Evolutionary conservation across 108 stramenopile species (phyloP).

Genomic region (Pseudonitzschia multistriata): DNA sequence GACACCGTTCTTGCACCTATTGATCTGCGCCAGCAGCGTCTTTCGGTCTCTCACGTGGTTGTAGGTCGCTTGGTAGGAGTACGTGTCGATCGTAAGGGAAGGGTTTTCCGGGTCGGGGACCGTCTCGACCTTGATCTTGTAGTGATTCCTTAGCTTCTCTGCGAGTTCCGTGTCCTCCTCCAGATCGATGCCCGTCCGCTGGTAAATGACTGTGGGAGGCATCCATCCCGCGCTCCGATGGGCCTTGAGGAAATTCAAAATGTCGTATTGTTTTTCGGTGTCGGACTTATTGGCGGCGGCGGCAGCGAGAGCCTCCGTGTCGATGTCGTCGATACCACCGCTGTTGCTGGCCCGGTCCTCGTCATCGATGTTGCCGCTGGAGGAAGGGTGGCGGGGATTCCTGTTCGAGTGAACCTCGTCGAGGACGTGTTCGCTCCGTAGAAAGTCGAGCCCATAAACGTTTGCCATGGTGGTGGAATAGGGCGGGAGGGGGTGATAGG

Average conservation of each 20-base stretch:
- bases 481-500: neutral
- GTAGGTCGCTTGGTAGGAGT: constrained; percentile 81
- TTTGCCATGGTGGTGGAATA: neutral
- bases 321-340: constrained; percentile 1
- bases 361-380: neutral
- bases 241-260: constrained; percentile 68
- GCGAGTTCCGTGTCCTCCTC: constrained; percentile 56
- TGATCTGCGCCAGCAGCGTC: constrained; percentile 75
- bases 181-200: constrained; percentile 71
- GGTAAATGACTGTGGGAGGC: constrained; percentile 67
- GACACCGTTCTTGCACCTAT: constrained; percentile 75
- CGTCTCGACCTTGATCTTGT: constrained; percentile 72
- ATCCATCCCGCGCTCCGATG: constrained; percentile 77
- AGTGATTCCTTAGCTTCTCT: constrained; percentile 59
- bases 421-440: constrained; percentile 57
- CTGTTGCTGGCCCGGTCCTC: neutral
- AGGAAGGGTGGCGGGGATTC: neutral
- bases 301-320: constrained; percentile 27
- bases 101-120: constrained; percentile 88
- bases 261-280: constrained; percentile 80
- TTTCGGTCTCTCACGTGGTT: constrained; percentile 55
- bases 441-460: constrained; percentile 72
- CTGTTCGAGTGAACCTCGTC: constrained; percentile 22
- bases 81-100: constrained; percentile 52
- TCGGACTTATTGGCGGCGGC: constrained; percentile 63